phyloP scores from a whole-genome alignment of 2,329 filamentous ascomycete genomes.

The Cladosporium sp. region DNA sequence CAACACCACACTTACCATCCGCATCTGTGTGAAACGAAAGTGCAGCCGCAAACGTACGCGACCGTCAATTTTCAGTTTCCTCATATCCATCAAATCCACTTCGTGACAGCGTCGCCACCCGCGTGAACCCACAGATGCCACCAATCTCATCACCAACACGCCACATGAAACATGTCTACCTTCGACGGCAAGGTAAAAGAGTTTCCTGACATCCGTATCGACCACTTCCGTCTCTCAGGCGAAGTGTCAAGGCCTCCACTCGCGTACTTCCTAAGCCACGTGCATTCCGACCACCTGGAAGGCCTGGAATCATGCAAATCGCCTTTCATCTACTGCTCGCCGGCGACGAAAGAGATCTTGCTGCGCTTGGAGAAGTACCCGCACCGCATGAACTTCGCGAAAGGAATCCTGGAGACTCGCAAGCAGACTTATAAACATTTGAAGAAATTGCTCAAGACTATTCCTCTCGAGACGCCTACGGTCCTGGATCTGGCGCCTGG shows the following conservation, averaged over 20 bases:
- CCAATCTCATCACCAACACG: not conserved
- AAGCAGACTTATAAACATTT: constrained; percentile 74
- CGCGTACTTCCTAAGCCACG: constrained; percentile 86
- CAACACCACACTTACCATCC: no score
- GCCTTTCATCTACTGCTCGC: constrained; percentile 87
- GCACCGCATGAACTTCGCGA: constrained; percentile 75
- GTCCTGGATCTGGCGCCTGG: constrained; percentile 68
- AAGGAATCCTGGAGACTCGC: constrained; percentile 70
- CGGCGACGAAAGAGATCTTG: constrained; percentile 74
- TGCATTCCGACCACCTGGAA: constrained; percentile 83
- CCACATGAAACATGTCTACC: constrained; percentile 60
- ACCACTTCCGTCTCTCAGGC: constrained; percentile 67
- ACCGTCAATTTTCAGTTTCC: no score
- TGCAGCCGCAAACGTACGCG: no score
- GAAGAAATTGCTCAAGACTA: constrained; percentile 66
- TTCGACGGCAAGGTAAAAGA: constrained; percentile 69
- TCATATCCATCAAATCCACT: no score
- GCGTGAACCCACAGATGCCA: constrained; percentile 8
- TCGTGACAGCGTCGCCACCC: no score
- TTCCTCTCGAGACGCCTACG: constrained; percentile 78
- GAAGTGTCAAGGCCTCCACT: constrained; percentile 54
- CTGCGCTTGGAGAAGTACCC: constrained; percentile 74
- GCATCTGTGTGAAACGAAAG: no score
- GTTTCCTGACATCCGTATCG: constrained; percentile 77
- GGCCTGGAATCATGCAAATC: constrained; percentile 73